phyloP scores from a whole-genome alignment of 768 basidiomycete species.

The Panaeolus papilionaceus region DNA sequence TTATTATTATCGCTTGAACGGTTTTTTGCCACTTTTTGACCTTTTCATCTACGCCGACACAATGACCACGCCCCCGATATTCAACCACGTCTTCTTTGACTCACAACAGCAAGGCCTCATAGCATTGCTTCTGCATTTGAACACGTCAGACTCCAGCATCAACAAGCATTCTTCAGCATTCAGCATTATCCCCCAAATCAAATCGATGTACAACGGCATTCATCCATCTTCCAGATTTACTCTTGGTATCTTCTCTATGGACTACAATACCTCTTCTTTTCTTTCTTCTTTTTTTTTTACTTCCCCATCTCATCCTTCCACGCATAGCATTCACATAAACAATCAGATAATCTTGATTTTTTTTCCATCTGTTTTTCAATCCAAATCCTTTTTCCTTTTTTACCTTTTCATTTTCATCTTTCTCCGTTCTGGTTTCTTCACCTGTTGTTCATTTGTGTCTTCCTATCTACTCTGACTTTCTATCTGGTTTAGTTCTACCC shows the following conservation, averaged over 20 bases:
- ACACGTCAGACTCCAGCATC: neutral
- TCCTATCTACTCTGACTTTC: conserved; percentile 5
- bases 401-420: neutral
- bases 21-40: neutral
- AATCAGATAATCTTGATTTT: conserved; percentile 1
- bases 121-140: neutral
- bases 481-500: conserved; percentile 12
- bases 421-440: neutral
- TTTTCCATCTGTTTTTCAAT: neutral
- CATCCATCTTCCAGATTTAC: conserved; percentile 11
- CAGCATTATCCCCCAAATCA: conserved; percentile 4
- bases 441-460: conserved; percentile 7
- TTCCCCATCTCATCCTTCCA: neutral
- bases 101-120: neutral
- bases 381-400: neutral
- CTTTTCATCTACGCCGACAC: conserved; percentile 2
- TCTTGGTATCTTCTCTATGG: conserved; percentile 10
- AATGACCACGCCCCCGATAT: conserved; percentile 1
- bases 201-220: conserved; percentile 5
- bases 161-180: neutral
- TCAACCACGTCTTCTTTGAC: neutral
- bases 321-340: conserved; percentile 7
- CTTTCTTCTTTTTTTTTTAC: neutral
- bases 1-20: neutral
- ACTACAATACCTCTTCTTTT: neutral